Conservation (phyloP, 2,329 filamentous ascomycete species). For the Verticillium dahliae region DNA sequence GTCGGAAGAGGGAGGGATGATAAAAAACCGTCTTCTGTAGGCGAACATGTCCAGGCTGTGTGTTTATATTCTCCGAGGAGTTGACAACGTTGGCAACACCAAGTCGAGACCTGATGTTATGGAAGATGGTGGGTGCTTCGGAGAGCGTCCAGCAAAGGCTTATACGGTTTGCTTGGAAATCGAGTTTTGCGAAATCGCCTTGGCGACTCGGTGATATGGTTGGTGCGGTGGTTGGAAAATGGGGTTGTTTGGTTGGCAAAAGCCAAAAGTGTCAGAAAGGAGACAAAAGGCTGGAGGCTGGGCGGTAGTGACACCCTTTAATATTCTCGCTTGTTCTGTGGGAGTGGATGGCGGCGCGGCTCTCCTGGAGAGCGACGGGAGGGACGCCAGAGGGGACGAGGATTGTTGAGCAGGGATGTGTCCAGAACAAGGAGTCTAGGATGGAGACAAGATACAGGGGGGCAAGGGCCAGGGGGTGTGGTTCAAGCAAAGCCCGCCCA, state of each 20-base stretch:
- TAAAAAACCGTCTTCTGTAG: constrained; percentile 45
- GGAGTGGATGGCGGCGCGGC: background rate
- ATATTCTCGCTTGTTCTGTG: background rate
- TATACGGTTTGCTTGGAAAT: background rate
- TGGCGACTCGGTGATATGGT: background rate
- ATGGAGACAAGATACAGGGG: background rate
- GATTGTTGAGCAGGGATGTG: background rate
- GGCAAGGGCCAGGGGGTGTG: background rate
- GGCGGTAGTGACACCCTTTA: background rate
- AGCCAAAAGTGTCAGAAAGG: constrained; percentile 7
- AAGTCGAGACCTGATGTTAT: constrained; percentile 14
- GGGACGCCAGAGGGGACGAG: background rate
- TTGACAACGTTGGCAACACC: constrained; percentile 12
- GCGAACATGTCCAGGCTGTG: constrained; percentile 45
- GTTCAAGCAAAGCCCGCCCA: background rate
- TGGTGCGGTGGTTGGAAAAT: constrained; percentile 17
- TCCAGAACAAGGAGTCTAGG: background rate
- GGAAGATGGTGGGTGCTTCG: constrained; percentile 22
- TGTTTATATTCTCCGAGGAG: constrained; percentile 25
- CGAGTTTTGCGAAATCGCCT: background rate
- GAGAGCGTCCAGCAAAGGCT: constrained; percentile 15
- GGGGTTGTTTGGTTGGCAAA: constrained; percentile 26
- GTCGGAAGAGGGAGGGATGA: constrained; percentile 52
- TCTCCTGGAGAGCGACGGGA: background rate
- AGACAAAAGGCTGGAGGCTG: background rate